Conservation (phyloP, 2,329 filamentous ascomycete genomes). For the Coniochaeta sp. region DNA sequence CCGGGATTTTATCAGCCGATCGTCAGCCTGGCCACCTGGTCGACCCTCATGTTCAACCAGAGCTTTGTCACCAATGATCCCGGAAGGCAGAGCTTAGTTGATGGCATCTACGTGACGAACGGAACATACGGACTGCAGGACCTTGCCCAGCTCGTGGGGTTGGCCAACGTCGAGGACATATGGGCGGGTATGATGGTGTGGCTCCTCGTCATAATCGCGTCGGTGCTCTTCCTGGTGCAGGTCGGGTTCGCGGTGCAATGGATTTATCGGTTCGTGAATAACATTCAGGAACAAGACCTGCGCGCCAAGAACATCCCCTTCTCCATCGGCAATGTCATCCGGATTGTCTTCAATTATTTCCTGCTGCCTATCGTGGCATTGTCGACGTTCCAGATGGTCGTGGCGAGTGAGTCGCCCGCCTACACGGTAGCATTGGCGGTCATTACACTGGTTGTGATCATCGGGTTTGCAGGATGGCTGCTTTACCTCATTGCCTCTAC, state of each 20-base stretch:
- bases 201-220: conserved; percentile 69
- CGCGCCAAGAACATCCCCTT: conserved; percentile 90
- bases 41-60: conserved; percentile 84
- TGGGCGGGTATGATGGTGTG: conserved; percentile 95
- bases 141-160: conserved; percentile 75
- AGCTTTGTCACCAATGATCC: conserved; percentile 69
- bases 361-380: conserved; percentile 79
- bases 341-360: conserved; percentile 89
- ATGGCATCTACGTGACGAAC: conserved; percentile 82
- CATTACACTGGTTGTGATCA: conserved; percentile 63
- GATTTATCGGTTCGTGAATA: conserved; percentile 64
- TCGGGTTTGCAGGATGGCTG: conserved; percentile 71
- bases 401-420: conserved; percentile 59
- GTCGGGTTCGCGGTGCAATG: conserved; percentile 70
- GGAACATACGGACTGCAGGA: conserved; percentile 72
- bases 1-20: conserved; percentile 93
- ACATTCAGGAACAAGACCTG: conserved; percentile 76
- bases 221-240: conserved; percentile 64
- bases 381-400: conserved; percentile 86
- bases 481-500: conserved; percentile 74
- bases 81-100: conserved; percentile 60
- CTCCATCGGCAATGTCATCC: conserved; percentile 68
- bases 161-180: conserved; percentile 68
- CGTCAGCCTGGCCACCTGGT: conserved; percentile 83
- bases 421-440: conserved; percentile 70